These are phyloP conservation scores for Gigaspora rosea DNA, from an alignment of 192 early-diverging fungal genomes.

Conservation along the genomic window DNA sequence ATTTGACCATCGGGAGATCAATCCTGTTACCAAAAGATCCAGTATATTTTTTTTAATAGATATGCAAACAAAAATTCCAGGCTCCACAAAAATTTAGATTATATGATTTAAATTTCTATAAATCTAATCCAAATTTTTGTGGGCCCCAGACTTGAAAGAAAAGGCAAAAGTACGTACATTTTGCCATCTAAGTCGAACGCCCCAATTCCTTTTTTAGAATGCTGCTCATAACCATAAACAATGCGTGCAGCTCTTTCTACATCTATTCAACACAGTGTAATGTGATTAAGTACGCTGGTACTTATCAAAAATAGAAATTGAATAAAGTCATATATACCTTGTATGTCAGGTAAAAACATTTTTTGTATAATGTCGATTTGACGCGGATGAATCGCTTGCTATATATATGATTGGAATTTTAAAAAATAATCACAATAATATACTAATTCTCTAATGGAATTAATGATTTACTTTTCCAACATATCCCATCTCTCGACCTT, in stretches of 20 bases:
- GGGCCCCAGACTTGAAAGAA: no score
- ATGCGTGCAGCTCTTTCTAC: slow-evolving; percentile 71
- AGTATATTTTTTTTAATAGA: background rate
- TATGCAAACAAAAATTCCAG: background rate
- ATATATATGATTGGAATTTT: background rate
- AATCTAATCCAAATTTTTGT: no score
- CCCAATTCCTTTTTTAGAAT: slow-evolving; percentile 74
- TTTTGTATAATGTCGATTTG: slow-evolving; percentile 85
- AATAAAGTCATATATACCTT: slow-evolving; percentile 42
- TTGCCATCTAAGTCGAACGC: slow-evolving; percentile 93
- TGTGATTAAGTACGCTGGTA: background rate
- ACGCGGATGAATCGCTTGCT: slow-evolving; percentile 90
- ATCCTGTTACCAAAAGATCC: slow-evolving; percentile 43
- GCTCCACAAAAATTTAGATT: background rate
- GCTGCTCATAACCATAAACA: slow-evolving; percentile 66
- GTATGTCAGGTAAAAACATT: slow-evolving; percentile 70
- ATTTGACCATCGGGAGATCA: slow-evolving; percentile 88
- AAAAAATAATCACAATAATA: background rate
- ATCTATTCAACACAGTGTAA: slow-evolving; percentile 38
- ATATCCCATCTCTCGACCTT: slow-evolving; percentile 91
- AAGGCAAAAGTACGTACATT: slow-evolving; percentile 59
- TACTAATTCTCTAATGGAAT: background rate
- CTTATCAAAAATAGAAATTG: background rate
- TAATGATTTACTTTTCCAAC: slow-evolving; percentile 66
- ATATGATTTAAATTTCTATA: no score